Base-by-base conservation (phyloP, 1,139 yeast species). In the Kodamaea plutei region DNA sequence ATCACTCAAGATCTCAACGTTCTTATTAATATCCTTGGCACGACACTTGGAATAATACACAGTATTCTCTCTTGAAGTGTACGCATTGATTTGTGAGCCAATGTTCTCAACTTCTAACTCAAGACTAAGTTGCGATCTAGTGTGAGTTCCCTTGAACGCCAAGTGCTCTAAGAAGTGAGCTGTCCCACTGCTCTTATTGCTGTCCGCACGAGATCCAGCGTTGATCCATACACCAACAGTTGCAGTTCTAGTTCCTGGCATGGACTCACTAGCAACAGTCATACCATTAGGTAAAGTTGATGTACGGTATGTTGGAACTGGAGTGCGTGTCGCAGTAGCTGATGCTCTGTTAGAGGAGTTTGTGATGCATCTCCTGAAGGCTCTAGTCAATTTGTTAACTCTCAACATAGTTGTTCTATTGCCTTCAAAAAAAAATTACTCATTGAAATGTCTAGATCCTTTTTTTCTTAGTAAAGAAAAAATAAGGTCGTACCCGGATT, bases 171-270 rank as follows among this genome's bases (percentile, higher is more conserved):
- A 65, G 54, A 91, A 91, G 61, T 91, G 99, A 0, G 99, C 99
- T 8, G 97, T 89, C 27, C 99, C 99, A 36, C 77, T 70, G 48
- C 88, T 87, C 52, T 73, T 74, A 30, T 80, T 76, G 50, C 80
- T 83, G 60, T 91, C 99, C 2, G 97, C 97, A 40, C 99, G 73
- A 2, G 97, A 89, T 1, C 99, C 99, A 27, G 98, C 96, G 58
- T 93, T 96, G 43, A 91, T 89, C 88, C 89, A 83, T 28, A 91
- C 91, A 2, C 97, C 98, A 8, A 93, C 96, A 2, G 98, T 91
- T 41, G 98, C 97, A 25, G 97, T 88, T 46, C 81, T 73, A 5
- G 95, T 82, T 38, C 85, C 82, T 8, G 98, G 97, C 58, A 84
- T 78, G 26, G 71, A 55, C 55, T 91, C 97, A 33, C 94, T 76